phyloP scores from a whole-genome alignment of 2,329 filamentous ascomycete genomes.

The Penicillium sp. region DNA sequence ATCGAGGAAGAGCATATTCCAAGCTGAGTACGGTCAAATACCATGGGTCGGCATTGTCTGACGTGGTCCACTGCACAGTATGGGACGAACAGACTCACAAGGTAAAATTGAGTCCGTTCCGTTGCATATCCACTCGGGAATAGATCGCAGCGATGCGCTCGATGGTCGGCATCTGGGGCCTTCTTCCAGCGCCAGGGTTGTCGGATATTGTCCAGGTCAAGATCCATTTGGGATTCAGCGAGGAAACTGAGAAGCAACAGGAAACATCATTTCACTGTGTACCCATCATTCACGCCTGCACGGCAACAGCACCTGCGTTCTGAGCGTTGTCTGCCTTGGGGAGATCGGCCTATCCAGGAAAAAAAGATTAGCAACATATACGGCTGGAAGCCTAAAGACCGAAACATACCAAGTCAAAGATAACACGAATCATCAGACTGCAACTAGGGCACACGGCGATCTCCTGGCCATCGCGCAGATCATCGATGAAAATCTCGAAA shows the following conservation, averaged over 20 bases:
- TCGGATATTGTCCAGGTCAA: not conserved
- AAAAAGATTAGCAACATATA: slow-evolving; percentile 3
- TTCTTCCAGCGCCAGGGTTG: not conserved
- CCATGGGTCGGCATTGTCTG: not conserved
- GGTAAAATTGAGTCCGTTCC: not conserved
- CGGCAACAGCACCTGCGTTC: slow-evolving; percentile 31
- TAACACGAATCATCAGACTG: slow-evolving; percentile 91
- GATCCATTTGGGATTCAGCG: not conserved
- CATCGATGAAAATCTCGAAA: slow-evolving; percentile 82
- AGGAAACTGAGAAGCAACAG: not conserved
- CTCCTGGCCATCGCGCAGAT: slow-evolving; percentile 82
- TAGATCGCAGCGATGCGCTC: not conserved
- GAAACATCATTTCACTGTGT: not conserved
- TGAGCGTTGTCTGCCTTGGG: slow-evolving; percentile 42
- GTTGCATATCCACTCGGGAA: not conserved
- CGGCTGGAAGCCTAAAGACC: not conserved
- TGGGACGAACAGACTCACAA: not conserved
- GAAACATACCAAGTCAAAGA: slow-evolving; percentile 71
- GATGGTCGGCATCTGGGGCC: not conserved
- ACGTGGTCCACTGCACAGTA: not conserved
- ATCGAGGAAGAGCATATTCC: not conserved
- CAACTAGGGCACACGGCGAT: slow-evolving; percentile 97
- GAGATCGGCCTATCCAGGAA: slow-evolving; percentile 44
- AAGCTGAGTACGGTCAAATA: not conserved
- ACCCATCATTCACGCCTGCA: slow-evolving; percentile 34